Conservation (phyloP, 305 asterid genomes). For the Caryopteris hybrid region DNA sequence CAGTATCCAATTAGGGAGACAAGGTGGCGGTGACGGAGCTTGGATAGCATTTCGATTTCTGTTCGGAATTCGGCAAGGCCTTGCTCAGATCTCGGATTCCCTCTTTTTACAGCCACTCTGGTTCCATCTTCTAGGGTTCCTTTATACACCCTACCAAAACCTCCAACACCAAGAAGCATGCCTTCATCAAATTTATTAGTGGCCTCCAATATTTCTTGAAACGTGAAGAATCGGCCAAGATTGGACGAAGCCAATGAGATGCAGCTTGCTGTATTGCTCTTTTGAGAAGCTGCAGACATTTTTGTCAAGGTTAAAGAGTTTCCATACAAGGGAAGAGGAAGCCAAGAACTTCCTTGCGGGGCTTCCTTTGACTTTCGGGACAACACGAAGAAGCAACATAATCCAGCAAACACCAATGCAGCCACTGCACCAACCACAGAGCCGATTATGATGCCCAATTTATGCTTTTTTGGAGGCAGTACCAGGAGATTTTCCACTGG, state of each 20-base stretch:
- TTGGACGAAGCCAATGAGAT: slow-evolving; percentile 74
- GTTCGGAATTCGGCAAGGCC: slow-evolving; percentile 96
- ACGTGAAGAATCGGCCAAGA: slow-evolving; percentile 76
- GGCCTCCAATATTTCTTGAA: slow-evolving; percentile 90
- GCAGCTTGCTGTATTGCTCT: slow-evolving; percentile 93
- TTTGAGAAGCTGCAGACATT: slow-evolving; percentile 82
- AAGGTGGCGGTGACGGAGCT: slow-evolving; percentile 95
- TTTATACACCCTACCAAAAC: slow-evolving; percentile 95
- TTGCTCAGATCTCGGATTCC: slow-evolving; percentile 96
- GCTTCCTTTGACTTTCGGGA: slow-evolving; percentile 63
- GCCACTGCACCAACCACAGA: slow-evolving; percentile 49
- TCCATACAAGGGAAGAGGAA: slow-evolving; percentile 81
- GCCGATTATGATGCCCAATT: slow-evolving; percentile 45
- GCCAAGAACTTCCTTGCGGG: slow-evolving; percentile 71
- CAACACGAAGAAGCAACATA: slow-evolving; percentile 61
- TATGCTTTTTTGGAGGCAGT: slow-evolving; percentile 41
- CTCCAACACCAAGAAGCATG: slow-evolving; percentile 96
- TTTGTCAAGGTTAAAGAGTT: slow-evolving; percentile 83
- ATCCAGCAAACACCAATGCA: slow-evolving; percentile 46
- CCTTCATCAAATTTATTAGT: slow-evolving; percentile 84
- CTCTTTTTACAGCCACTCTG: slow-evolving; percentile 88
- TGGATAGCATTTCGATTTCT: slow-evolving; percentile 95
- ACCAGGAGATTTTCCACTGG: slow-evolving; percentile 60
- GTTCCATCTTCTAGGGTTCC: slow-evolving; percentile 92
- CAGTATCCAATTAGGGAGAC: slow-evolving; percentile 97